Percentiles rank a stretch among this genome's conserved stretches.
Conservation (phyloP, 352 stramenopile species). For the Aphanomyces astaci region DNA sequence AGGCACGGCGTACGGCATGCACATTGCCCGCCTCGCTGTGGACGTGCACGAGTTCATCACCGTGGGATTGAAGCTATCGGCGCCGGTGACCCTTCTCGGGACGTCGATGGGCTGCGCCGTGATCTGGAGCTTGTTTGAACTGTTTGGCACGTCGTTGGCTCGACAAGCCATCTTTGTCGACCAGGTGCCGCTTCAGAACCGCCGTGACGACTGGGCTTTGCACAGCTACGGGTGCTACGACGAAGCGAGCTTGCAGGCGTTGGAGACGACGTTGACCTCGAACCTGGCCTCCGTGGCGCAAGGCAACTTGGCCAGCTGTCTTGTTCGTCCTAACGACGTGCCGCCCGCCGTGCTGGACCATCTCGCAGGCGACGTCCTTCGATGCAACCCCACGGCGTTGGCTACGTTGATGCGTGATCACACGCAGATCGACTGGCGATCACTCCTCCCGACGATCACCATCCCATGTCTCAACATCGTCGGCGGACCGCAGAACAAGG, state of each 20-base stretch:
- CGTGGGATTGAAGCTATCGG: not conserved
- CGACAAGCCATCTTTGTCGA: slow-evolving; percentile 20
- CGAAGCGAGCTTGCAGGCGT: slow-evolving; percentile 2
- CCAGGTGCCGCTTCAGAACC: slow-evolving; percentile 16
- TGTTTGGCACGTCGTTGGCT: not conserved
- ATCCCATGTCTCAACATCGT: slow-evolving; percentile 20
- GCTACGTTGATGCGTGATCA: slow-evolving; percentile 17
- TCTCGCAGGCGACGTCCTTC: not conserved
- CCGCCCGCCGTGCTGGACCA: not conserved
- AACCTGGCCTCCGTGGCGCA: not conserved
- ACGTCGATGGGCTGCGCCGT: slow-evolving; percentile 18
- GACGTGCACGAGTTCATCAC: slow-evolving; percentile 14
- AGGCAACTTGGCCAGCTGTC: slow-evolving; percentile 5
- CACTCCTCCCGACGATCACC: slow-evolving; percentile 9
- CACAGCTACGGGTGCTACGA: slow-evolving; percentile 21
- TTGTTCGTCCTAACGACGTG: slow-evolving; percentile 5
- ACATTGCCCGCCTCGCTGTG: slow-evolving; percentile 16
- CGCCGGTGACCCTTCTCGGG: not conserved
- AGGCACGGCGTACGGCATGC: slow-evolving; percentile 13
- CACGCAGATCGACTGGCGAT: slow-evolving; percentile 23
- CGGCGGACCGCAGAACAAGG: slow-evolving; percentile 12
- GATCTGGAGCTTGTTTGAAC: slow-evolving; percentile 16
- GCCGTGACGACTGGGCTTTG: slow-evolving; percentile 1
- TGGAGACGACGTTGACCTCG: not conserved
- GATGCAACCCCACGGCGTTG: not conserved